These are phyloP conservation scores for Macroventuria anomochaeta DNA, from an alignment of 2,329 filamentous ascomycete species.

Conservation along the genomic window DNA sequence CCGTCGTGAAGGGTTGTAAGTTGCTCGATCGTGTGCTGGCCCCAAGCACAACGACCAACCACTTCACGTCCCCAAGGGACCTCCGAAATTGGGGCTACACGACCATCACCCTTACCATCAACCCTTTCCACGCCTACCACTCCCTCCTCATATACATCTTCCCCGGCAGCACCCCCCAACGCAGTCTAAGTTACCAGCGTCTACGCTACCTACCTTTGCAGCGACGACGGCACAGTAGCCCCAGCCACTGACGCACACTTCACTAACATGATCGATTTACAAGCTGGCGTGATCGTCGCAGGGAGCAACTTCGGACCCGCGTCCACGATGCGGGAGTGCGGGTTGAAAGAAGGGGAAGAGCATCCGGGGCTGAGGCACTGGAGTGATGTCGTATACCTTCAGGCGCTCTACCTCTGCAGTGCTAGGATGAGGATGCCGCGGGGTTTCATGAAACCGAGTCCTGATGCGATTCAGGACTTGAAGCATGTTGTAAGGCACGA, in stretches of 20 bases:
- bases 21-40: neutral
- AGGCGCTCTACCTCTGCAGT: neutral
- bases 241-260: neutral
- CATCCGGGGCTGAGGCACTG: conserved; percentile 9
- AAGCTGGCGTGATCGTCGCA: neutral
- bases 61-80: neutral
- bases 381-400: conserved; percentile 24
- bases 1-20: neutral
- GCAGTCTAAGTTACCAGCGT: neutral
- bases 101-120: neutral
- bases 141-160: neutral
- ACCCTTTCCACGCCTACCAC: neutral
- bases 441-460: neutral
- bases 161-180: neutral
- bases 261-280: neutral
- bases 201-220: neutral
- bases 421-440: neutral
- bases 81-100: neutral
- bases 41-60: neutral
- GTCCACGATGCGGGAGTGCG: neutral
- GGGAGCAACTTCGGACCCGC: neutral
- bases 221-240: neutral
- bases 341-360: neutral
- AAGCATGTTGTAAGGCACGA: conserved; percentile 10
- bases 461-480: neutral